Base-by-base conservation (phyloP, 2,329 filamentous ascomycete species). In the Aspergillus thermomutatus region DNA sequence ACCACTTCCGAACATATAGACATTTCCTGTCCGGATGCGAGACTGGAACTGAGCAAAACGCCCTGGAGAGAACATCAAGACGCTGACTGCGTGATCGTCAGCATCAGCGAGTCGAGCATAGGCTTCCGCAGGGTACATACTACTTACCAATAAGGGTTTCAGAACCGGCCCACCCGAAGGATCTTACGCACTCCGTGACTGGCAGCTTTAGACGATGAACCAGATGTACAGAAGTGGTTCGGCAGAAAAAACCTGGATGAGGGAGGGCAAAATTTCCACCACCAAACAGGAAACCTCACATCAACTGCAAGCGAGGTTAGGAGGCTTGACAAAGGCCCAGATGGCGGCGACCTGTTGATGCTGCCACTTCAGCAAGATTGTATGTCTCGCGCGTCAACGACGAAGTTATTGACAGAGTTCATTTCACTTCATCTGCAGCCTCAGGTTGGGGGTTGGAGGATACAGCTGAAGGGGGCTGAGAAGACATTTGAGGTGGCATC, bases 341-440 rank as follows among this genome's bases (percentile, higher is more conserved):
- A 52, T 45, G 31, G 51, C 45, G 40, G 49, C 48, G 40, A 25
- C 40, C 34, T 49, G 53, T 53, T 43, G 51, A 43, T 45, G 21
- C 4, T 50, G 26, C 46, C 40, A 48, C 53, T 52, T 53, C 34
- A 49, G 47, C 52, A 43, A 55, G 37, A 14, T 27, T 54, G 34
- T 41, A 52, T 17, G 55, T 52, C 51, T 61, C 46, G 53, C 53
- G 49, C 53, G 37, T 17, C 14, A 17, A 37, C 43, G 49, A 40
- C 17, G 19, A 25, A 14, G 28, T 37, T 27, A 19, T 41, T 53
- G 27, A 17, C 14, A 17, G 28, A 51, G n/a, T 57, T 72, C 78
- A 81, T 79, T 81, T 81, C 40, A 74, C 69, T 62, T 81, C 79
- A 52, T 81, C 79, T 34, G 72, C 67, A 45, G 69, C 67, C 60